phyloP scores from a whole-genome alignment of 1,284 basidiomycete genomes.

The Porogramme epimiltina region DNA sequence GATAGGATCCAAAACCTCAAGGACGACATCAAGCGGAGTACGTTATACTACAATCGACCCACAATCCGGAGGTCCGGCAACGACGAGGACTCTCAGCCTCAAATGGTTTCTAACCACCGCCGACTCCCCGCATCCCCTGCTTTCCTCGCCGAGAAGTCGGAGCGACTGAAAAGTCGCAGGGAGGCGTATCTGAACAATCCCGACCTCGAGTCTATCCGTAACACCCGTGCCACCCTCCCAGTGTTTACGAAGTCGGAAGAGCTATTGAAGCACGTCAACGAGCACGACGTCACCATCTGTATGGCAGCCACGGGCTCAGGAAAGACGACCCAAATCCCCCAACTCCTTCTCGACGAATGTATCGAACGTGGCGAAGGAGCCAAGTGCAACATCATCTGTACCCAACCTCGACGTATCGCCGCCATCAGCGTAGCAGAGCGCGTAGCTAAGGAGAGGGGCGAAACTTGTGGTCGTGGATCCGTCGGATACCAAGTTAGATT shows the following conservation, averaged over 20 bases:
- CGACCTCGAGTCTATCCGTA: slow-evolving; percentile 66
- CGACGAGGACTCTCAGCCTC: slow-evolving; percentile 14
- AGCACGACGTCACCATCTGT: slow-evolving; percentile 88
- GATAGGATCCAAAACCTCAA: slow-evolving; percentile 79
- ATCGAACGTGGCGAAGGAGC: slow-evolving; percentile 82
- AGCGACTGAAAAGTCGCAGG: slow-evolving; percentile 54
- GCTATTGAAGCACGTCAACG: slow-evolving; percentile 70
- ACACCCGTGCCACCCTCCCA: slow-evolving; percentile 69
- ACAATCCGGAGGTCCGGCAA: slow-evolving; percentile 27
- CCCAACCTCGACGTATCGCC: slow-evolving; percentile 91
- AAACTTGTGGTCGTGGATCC: slow-evolving; percentile 65
- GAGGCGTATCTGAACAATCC: slow-evolving; percentile 69
- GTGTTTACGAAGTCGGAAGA: slow-evolving; percentile 71
- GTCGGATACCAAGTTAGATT: slow-evolving; percentile 96
- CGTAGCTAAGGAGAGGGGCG: slow-evolving; percentile 88
- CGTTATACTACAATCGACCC: slow-evolving; percentile 52
- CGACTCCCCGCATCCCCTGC: slow-evolving; percentile 32
- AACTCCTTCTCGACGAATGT: slow-evolving; percentile 87
- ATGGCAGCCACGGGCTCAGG: slow-evolving; percentile 97
- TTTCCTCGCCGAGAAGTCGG: slow-evolving; percentile 56
- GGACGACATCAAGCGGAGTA: slow-evolving; percentile 61
- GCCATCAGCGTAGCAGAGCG: slow-evolving; percentile 94
- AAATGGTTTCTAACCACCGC: slow-evolving; percentile 18
- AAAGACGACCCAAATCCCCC: slow-evolving; percentile 96
- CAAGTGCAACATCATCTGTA: slow-evolving; percentile 90